Evolutionary conservation across 2,329 filamentous ascomycete species (phyloP), one percentile per base, ranked within the genome.

Genomic region (Didymella lethalis): DNA sequence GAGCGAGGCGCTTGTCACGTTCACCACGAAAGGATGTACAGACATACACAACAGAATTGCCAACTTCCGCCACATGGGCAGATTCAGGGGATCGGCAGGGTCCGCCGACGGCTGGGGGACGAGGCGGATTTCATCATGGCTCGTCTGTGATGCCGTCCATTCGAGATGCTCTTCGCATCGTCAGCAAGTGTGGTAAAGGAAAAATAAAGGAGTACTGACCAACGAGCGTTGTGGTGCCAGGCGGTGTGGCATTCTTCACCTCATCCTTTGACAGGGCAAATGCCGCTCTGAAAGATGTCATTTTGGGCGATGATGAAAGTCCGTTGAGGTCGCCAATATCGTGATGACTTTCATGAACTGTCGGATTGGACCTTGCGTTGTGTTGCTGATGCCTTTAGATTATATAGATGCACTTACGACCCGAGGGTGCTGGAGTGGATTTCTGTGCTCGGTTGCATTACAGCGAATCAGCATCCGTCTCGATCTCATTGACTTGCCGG

Each of bases 11-110:
- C 68, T 72, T 7, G 75, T 73, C 52, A 80, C 71, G 54, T 79
- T 79, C 7, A 74, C 73, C 7, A 75, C 65, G 43, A 77, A 76
- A 2, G 76, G 72, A 59, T 76, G 75, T 14, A 79, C 45, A 7
- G 73, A 76, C 75, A 80, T 78, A 59, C 69, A 66, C 16, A 67
- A 59, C 2, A 80, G 62, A 12, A 79, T 72, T 5, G 62, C 65
- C 12, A 66, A 53, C 63, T 80, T 80, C 3, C 75, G 72, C 69
- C 71, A 75, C 59, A 57, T 57, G 7, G 73, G 65, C 63, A 78
- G 77, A 43, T 80, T 80, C 25, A 81, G 63, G 2, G 79, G 78
- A 49, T 81, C 79, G 2, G 73, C 72, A 10, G 76, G 74, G 59
- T 77, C 78, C 8, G 67, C 64, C 4, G 78, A 78, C 1, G 79